Conservation (phyloP, 2,329 filamentous ascomycete species). For the Exophiala aquamarina region DNA sequence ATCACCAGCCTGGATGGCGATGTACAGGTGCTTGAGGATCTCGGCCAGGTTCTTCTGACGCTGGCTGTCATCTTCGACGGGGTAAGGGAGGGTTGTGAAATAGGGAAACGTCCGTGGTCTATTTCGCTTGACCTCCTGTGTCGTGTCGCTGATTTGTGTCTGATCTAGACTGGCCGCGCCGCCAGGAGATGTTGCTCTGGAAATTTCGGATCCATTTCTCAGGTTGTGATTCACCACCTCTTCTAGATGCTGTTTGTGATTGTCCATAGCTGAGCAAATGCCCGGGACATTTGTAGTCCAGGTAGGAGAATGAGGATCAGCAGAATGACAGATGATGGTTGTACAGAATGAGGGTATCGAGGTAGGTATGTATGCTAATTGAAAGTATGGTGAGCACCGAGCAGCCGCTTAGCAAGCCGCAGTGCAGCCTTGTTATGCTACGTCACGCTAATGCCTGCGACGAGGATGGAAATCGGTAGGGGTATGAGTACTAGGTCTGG, state of each 20-base stretch:
- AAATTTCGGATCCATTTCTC: conserved; percentile 56
- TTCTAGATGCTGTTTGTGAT: conserved; percentile 18
- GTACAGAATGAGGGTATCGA: not conserved
- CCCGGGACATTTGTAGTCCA: not conserved
- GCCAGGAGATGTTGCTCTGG: conserved; percentile 82
- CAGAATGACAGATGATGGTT: not conserved
- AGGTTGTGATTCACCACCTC: conserved; percentile 13
- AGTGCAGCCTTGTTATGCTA: conserved; percentile 24
- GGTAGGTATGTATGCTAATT: too few species aligned
- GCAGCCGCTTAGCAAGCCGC: conserved; percentile 22
- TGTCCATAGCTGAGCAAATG: conserved; percentile 12
- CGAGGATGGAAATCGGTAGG: not conserved
- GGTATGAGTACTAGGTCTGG: not conserved
- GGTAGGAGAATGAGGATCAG: not conserved
- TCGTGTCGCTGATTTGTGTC: conserved; percentile 48
- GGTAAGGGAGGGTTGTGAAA: conserved; percentile 84
- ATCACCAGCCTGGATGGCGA: conserved; percentile 86
- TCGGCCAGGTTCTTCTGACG: conserved; percentile 77
- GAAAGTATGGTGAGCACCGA: not conserved
- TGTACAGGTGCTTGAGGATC: conserved; percentile 91
- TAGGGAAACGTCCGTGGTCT: conserved; percentile 89
- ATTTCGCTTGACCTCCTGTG: conserved; percentile 65
- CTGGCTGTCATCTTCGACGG: conserved; percentile 75
- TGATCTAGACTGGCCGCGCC: conserved; percentile 49
- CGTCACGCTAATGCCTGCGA: conserved; percentile 20